Conservation (phyloP, 805 yeast species). For the Lipomyces kockii region DNA sequence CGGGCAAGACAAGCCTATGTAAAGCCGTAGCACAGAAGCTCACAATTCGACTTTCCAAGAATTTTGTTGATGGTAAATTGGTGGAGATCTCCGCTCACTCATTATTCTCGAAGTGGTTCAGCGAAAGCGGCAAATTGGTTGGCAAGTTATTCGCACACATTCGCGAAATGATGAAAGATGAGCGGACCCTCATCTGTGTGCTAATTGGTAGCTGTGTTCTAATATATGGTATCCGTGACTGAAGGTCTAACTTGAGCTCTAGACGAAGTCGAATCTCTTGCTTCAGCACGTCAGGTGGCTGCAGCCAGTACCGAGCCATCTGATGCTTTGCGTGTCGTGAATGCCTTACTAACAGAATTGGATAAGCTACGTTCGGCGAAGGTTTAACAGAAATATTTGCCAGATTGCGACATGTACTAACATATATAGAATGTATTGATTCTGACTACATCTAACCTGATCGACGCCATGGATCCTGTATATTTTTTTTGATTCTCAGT, state of each 20-base stretch:
- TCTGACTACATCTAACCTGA: constrained; percentile 51
- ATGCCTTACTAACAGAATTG: constrained; percentile 51
- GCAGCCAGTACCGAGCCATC: constrained; percentile 50
- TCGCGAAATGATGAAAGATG: constrained; percentile 39
- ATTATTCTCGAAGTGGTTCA: constrained; percentile 54
- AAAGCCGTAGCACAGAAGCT: constrained; percentile 51
- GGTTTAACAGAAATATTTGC: constrained; percentile 3
- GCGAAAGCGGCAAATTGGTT: constrained; percentile 53
- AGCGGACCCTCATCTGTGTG: constrained; percentile 44
- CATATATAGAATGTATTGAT: constrained; percentile 45
- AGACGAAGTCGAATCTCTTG: constrained; percentile 55
- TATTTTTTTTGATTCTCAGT: neutral
- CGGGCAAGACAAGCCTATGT: constrained; percentile 54
- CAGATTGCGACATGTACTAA: neutral
- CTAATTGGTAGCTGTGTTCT: constrained; percentile 41
- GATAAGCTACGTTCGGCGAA: constrained; percentile 47
- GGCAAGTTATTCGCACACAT: constrained; percentile 48
- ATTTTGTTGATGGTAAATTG: constrained; percentile 41
- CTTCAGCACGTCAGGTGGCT: constrained; percentile 48
- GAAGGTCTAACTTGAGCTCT: neutral
- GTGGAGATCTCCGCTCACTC: constrained; percentile 53
- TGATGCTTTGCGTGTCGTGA: constrained; percentile 52
- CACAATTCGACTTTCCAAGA: constrained; percentile 41
- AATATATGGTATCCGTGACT: neutral
- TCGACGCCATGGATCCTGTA: constrained; percentile 48